Evolutionary conservation across 768 basidiomycete genomes (phyloP).

Genomic region (Mycena alexandri): DNA sequence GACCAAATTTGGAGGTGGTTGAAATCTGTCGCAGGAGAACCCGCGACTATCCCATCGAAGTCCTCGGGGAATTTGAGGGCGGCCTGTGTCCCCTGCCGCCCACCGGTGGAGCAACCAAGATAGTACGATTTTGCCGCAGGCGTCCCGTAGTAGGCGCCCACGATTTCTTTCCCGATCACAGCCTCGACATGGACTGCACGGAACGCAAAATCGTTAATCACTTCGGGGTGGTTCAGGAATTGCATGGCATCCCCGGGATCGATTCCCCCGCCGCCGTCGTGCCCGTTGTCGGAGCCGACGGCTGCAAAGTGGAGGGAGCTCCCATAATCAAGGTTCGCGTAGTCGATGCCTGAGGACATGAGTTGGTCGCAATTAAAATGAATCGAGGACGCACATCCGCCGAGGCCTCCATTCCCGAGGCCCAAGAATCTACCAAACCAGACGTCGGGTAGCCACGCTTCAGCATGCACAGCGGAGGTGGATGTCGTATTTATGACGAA

Average conservation of each 20-base stretch:
- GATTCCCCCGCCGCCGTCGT: constrained; percentile 30
- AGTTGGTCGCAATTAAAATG: background rate
- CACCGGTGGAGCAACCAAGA: constrained; percentile 42
- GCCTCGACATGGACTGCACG: constrained; percentile 29
- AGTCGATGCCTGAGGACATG: constrained; percentile 13
- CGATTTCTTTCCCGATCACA: constrained; percentile 40
- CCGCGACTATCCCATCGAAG: constrained; percentile 45
- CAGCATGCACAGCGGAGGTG: constrained; percentile 18
- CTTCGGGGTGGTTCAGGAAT: constrained; percentile 40
- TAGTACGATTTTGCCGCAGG: constrained; percentile 40
- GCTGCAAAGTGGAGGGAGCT: constrained; percentile 33
- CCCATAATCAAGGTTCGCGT: constrained; percentile 16
- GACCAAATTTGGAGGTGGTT: constrained; percentile 16
- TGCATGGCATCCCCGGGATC: background rate
- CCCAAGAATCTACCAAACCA: constrained; percentile 19
- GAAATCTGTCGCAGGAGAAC: constrained; percentile 38
- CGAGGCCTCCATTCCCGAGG: constrained; percentile 13
- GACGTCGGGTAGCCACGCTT: constrained; percentile 21
- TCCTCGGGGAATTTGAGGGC: constrained; percentile 15
- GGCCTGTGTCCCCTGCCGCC: constrained; percentile 37
- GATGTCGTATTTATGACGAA: constrained; percentile 22
- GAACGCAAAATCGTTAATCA: constrained; percentile 40
- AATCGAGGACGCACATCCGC: constrained; percentile 18
- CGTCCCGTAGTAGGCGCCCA: constrained; percentile 38
- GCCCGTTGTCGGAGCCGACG: constrained; percentile 39